Conservation (phyloP, 140 eudicot genomes). For the Cichorium intybus region DNA sequence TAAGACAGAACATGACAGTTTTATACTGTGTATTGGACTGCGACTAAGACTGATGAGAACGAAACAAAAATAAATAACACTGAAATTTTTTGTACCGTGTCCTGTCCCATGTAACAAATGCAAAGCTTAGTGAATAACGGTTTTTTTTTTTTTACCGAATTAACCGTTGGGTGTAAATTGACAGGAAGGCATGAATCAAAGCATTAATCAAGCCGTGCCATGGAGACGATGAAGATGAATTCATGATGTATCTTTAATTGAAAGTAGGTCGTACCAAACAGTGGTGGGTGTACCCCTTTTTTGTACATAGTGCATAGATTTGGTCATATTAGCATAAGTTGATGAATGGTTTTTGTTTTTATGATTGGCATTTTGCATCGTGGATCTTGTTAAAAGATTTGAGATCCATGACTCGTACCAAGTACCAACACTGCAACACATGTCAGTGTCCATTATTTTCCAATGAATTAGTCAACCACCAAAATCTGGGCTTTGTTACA, state of each 20-base stretch:
- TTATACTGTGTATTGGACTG: too few relatives aligned
- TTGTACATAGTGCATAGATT: not conserved
- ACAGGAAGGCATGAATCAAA: slow-evolving; percentile 41
- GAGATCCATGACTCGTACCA: too few relatives aligned
- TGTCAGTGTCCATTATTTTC: not conserved
- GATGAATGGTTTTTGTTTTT: not conserved
- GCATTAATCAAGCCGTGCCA: slow-evolving; percentile 47
- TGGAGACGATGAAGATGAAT: slow-evolving; percentile 26
- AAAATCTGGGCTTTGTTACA: not conserved
- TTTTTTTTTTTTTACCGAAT: too few relatives aligned
- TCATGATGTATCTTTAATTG: not conserved
- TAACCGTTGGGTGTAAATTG: not conserved
- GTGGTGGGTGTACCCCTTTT: not conserved
- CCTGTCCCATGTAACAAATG: too few relatives aligned
- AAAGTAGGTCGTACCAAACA: not conserved
- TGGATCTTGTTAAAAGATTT: not conserved
- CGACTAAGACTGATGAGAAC: too few relatives aligned
- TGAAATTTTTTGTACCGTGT: too few relatives aligned
- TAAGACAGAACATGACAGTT: too few relatives aligned
- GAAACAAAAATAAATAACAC: too few relatives aligned
- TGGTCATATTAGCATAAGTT: too few relatives aligned
- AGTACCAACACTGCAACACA: not conserved
- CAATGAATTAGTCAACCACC: too few relatives aligned
- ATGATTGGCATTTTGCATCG: not conserved
- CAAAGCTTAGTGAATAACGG: too few relatives aligned